Percentiles rank a stretch among this genome's conserved stretches.
Conservation (phyloP, 352 stramenopile species). For the Phytopythium boreale region DNA sequence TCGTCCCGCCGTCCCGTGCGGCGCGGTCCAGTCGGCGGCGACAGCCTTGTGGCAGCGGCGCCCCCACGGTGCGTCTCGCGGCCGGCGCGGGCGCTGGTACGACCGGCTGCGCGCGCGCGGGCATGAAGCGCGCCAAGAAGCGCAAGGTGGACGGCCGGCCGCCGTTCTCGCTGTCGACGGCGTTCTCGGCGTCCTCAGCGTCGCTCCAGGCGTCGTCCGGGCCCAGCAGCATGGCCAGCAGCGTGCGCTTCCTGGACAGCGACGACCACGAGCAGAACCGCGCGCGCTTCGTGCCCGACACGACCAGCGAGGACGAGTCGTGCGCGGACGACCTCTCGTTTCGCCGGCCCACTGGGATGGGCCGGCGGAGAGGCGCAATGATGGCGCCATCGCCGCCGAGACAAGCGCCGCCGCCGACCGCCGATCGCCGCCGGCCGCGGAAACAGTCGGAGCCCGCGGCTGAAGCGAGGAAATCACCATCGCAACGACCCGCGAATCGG, state of each 20-base stretch:
- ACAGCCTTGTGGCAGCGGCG: background rate
- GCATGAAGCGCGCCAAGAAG: slow-evolving; percentile 11
- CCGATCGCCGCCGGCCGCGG: background rate
- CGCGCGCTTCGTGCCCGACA: slow-evolving; percentile 25
- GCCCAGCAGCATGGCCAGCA: background rate
- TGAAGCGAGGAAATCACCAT: background rate
- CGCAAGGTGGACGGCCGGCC: slow-evolving; percentile 4
- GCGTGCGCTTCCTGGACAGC: slow-evolving; percentile 7
- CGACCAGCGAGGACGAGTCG: slow-evolving; percentile 24
- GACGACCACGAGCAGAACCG: slow-evolving; percentile 3
- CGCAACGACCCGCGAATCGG: background rate
- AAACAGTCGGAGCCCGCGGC: background rate
- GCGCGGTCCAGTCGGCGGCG: background rate
- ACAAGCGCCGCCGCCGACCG: background rate
- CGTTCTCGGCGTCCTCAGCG: background rate
- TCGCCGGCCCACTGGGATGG: background rate
- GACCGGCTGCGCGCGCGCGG: too few relatives aligned
- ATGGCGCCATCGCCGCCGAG: background rate
- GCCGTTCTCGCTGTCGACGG: background rate
- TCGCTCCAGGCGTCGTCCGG: background rate
- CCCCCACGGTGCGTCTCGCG: background rate
- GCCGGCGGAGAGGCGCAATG: background rate
- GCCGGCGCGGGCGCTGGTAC: background rate
- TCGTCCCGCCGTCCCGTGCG: slow-evolving; percentile 1
- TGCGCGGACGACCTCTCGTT: background rate